Conservation (phyloP, 768 basidiomycete species). For the Trametes punicea region DNA sequence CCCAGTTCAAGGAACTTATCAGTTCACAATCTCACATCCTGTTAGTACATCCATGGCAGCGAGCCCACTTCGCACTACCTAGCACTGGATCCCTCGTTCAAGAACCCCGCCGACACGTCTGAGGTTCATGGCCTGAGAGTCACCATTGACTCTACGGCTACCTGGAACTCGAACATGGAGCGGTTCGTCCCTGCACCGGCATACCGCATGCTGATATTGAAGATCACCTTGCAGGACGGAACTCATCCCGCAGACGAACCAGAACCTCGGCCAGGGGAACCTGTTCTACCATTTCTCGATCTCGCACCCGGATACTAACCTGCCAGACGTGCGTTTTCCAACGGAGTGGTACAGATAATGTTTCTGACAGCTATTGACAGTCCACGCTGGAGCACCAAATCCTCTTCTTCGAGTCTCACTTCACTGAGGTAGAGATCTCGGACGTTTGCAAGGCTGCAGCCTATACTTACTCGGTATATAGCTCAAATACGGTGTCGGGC, state of each 20-base stretch:
- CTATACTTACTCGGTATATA: conserved; percentile 18
- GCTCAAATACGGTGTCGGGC: conserved; percentile 56
- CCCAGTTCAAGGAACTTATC: neutral
- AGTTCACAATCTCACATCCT: neutral
- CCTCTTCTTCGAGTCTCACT: conserved; percentile 61
- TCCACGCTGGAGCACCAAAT: conserved; percentile 58
- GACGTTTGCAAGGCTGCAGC: too few relatives aligned
- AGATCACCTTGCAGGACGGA: conserved; percentile 21
- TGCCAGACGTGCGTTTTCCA: conserved; percentile 40
- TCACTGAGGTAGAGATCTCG: conserved; percentile 44
- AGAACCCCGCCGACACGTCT: conserved; percentile 53
- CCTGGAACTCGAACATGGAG: conserved; percentile 50
- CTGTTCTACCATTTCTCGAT: conserved; percentile 64
- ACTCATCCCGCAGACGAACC: conserved; percentile 40
- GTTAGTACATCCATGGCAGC: conserved; percentile 50
- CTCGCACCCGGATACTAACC: conserved; percentile 44
- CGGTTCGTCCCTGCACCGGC: conserved; percentile 28
- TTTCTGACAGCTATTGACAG: conserved; percentile 26
- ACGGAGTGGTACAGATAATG: neutral
- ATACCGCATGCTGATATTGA: neutral
- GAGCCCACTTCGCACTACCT: conserved; percentile 52
- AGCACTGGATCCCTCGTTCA: conserved; percentile 46
- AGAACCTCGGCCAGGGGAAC: conserved; percentile 55
- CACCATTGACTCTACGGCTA: conserved; percentile 51
- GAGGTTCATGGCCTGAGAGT: conserved; percentile 51